Evolutionary conservation across 805 yeast genomes (phyloP), one percentile per base, ranked within the genome.

Genomic region (Lachancea meyersii): DNA sequence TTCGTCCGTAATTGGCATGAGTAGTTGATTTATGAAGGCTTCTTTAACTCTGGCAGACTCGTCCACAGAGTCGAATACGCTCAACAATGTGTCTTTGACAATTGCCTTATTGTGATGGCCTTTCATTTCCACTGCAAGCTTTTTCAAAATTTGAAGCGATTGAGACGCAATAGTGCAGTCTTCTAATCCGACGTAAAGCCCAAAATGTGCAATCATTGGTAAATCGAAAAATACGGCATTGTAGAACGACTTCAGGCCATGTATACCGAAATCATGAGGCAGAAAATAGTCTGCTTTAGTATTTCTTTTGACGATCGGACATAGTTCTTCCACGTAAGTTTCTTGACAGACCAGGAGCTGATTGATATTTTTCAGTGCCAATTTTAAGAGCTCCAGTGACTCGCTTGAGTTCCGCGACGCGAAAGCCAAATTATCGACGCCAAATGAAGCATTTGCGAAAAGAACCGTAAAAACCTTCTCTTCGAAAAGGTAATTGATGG

Each of bases 21-120:
- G 80, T 18, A 82, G 53, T 54, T 86, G 95, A 31, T 77, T 75
- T 32, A 86, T 78, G 46, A 88, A 79, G 0, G 87, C 78, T 51
- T 75, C 76, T 46, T 83, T 76, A 30, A 91, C 83, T 49, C 89
- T 72, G 1, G 73, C 67, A 0, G 95, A 78, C 51, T 89, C 96
- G 50, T 86, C 86, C 24, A 84, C 76, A 13, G 88, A 81, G 52
- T 81, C 83, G 41, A 84, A 72, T 30, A 85, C 71, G 0, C 86
- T 79, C 36, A 89, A 61, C 11, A 91, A 63, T 49, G 88, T 76
- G 48, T 80, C 80, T 41, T 71, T 76, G 8, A 71, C 71, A 14
- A 69, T 63, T 27, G 76, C 58, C 9, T 70, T 55, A 14, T 60
- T 53, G 14, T 60, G 57, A 11, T 53, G 57, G 26, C 54, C 50